phyloP scores from a whole-genome alignment of 495 filamentous ascomycete genomes.

The Ramalina intermedia region DNA sequence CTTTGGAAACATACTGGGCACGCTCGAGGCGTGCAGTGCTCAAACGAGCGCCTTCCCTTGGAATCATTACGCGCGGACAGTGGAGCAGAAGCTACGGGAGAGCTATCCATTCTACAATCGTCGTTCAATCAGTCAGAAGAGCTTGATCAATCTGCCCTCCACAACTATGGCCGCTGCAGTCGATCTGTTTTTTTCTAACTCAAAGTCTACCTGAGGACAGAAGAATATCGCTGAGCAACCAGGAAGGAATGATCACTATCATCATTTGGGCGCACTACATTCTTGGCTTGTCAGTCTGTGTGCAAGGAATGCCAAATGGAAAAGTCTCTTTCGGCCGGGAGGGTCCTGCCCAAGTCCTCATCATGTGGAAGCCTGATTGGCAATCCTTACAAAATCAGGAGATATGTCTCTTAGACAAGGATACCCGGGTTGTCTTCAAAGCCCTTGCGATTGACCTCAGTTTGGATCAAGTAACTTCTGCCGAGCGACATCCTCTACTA shows the following conservation, averaged over 20 bases:
- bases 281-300: constrained; percentile 7
- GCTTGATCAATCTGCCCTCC: constrained; percentile 3
- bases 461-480: not conserved
- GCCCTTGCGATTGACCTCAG: not conserved
- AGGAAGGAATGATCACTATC: constrained; percentile 4
- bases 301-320: constrained; percentile 1
- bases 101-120: not conserved
- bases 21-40: constrained; percentile 9
- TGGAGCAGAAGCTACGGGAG: not conserved
- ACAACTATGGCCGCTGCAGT: constrained; percentile 1
- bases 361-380: constrained; percentile 2
- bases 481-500: constrained; percentile 7
- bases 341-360: constrained; percentile 6
- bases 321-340: constrained; percentile 4
- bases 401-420: not conserved
- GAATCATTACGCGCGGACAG: constrained; percentile 1
- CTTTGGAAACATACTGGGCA: constrained; percentile 7
- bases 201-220: constrained; percentile 13
- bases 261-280: constrained; percentile 13
- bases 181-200: constrained; percentile 11
- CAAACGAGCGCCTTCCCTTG: constrained; percentile 10
- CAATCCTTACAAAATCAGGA: not conserved
- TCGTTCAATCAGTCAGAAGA: not conserved
- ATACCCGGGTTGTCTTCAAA: constrained; percentile 6
- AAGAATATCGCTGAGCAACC: constrained; percentile 1